Conservation (phyloP, 148 eudicot genomes). For the Rheum nobile region DNA sequence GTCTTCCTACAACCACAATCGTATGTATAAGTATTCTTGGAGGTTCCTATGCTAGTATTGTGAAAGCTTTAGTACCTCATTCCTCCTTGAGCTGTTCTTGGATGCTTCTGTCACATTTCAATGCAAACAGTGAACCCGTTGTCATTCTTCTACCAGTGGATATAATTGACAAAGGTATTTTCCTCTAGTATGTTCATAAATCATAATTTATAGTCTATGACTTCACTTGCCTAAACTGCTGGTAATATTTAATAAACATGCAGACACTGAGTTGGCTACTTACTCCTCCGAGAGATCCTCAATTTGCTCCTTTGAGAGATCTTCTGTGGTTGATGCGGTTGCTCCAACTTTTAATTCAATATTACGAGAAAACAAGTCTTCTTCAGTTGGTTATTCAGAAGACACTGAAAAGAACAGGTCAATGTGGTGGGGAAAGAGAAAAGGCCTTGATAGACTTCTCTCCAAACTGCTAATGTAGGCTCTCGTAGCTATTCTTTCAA, state of each 20-base stretch:
- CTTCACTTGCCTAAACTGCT: neutral
- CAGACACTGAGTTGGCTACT: constrained; percentile 4
- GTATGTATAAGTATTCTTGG: constrained; percentile 70
- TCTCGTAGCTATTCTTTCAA: neutral
- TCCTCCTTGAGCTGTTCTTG: constrained; percentile 34
- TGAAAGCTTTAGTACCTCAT: constrained; percentile 36
- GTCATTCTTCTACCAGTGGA: constrained; percentile 50
- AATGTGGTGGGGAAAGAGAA: constrained; percentile 72
- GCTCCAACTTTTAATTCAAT: constrained; percentile 61
- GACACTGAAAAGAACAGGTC: constrained; percentile 44
- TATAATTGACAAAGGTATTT: constrained; percentile 38
- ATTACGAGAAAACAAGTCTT: constrained; percentile 53
- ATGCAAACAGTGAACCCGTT: constrained; percentile 53
- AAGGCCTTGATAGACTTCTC: constrained; percentile 53
- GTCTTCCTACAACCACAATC: constrained; percentile 53
- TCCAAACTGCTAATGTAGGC: constrained; percentile 53
- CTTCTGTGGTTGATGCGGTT: constrained; percentile 53
- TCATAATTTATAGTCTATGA: neutral
- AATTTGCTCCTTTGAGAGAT: constrained; percentile 52
- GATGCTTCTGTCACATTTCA: constrained; percentile 64
- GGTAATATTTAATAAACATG: neutral
- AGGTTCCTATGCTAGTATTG: constrained; percentile 41
- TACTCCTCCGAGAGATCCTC: constrained; percentile 63
- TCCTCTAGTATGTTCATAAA: neutral
- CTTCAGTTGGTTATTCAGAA: constrained; percentile 36